Base-by-base conservation (phyloP, 1,284 basidiomycete genomes). In the Ustilago trichophora region DNA sequence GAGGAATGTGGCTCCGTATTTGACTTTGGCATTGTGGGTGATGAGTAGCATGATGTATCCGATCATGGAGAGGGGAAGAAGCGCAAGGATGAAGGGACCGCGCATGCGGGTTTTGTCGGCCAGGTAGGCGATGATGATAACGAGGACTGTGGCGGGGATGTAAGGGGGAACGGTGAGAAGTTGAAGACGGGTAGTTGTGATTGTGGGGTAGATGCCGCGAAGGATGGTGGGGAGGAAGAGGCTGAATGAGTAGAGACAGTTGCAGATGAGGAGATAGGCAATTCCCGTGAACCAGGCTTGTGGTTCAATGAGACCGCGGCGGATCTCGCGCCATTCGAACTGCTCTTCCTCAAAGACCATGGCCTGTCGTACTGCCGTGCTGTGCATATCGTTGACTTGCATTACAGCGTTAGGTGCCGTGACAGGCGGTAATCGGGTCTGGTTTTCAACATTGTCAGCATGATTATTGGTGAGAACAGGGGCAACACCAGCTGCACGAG, bases 191-290 rank as follows among this genome's bases (percentile, higher is more conserved):
- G 72, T 60, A 6, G 51, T 62, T 5, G 59, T 73, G 52, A 72
- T 73, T 11, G 50, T 48, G 0, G 74, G 63, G 24, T 63, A 67
- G 38, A 72, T 68, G 12, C 66, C 66, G 0, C 51, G 52, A 27
- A 89, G 87, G 63, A 89, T 89, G 1, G 87, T 87, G 27, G 58
- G 60, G 8, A 77, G 51, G 55, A 70, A 73, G 24, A 73, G 59
- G 6, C 36, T 45, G 54, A 66, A 60, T 6, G 63, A 63, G 52
- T 75, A 79, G 12, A 78, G 59, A 2, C 65, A 68, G 50, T 58
- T 75, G 36, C 73, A 69, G 44, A 69, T 59, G 33, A 54, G 55
- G 36, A 72, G 38, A 37, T 69, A 76, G 8, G 63, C 55, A 3
- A 74, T 37, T 10, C 74, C 74, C 1, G 59, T 72, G 19, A 74